These are phyloP conservation scores for Arbutus unedo DNA, from an alignment of 148 eudicot species.

Conservation along the genomic window DNA sequence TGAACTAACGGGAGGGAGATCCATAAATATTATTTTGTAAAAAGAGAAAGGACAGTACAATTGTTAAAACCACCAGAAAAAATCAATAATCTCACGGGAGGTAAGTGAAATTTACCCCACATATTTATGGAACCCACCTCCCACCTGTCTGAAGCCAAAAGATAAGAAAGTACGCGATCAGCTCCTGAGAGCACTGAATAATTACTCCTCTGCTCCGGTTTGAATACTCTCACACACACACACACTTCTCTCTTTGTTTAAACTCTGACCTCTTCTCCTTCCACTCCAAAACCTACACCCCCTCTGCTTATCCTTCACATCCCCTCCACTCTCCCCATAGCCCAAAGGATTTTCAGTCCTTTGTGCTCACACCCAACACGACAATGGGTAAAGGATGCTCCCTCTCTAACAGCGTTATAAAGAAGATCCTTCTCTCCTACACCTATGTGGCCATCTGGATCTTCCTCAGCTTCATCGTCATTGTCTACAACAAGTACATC, in stretches of 20 bases:
- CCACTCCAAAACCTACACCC: not conserved
- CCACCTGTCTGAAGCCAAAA: too few species aligned
- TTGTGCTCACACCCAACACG: not conserved
- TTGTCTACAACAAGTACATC: slow-evolving; percentile 32
- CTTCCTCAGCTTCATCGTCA: slow-evolving; percentile 31
- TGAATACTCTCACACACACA: not conserved
- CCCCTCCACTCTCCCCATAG: not conserved
- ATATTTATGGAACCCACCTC: too few species aligned
- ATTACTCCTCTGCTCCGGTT: not conserved
- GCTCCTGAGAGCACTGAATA: too few species aligned
- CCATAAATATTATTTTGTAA: too few species aligned
- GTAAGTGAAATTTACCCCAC: too few species aligned
- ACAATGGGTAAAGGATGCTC: slow-evolving; percentile 29
- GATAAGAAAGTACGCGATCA: too few species aligned
- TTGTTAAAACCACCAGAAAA: too few species aligned
- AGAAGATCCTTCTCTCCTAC: slow-evolving; percentile 33
- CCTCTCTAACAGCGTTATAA: slow-evolving; percentile 22
- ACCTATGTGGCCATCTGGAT: slow-evolving; percentile 33
- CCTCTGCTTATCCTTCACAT: not conserved
- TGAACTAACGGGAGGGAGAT: too few species aligned
- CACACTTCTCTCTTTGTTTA: too few species aligned
- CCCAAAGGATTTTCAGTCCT: not conserved
- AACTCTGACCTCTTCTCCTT: not conserved
- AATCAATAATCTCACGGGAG: too few species aligned
- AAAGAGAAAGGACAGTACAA: too few species aligned